Evolutionary conservation across 2,329 filamentous ascomycete genomes (phyloP), one percentile per base, ranked within the genome.

Genomic region (Hirsutella thompsonii): DNA sequence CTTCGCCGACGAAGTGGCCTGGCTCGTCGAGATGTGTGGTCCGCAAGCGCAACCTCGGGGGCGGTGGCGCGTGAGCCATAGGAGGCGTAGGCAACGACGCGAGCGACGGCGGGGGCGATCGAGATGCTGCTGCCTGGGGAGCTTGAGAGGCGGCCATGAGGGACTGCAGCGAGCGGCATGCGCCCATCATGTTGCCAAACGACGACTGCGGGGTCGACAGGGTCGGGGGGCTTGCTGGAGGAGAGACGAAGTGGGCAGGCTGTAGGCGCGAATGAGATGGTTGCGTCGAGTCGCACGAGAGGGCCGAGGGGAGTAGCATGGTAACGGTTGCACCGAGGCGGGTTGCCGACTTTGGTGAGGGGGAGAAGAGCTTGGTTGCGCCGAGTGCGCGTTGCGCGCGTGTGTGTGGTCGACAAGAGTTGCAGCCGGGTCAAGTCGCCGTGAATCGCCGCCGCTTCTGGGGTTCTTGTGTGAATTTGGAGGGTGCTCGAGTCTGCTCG

Each of bases 111-210:
- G n/a, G n/a, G n/a, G n/a, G n/a, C n/a, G n/a, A n/a, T n/a, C 2
- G 29, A 11, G 67, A 56, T 11, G 46, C 50, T 40, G 66, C 57
- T 26, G 55, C 47, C 34, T 53, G 36, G 42, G 42, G 44, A 46
- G 44, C 49, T 18, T 49, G 50, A 13, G 68, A 61, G 4, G 62
- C 50, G 20, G 67, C 59, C 44, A 79, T 66, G 51, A 79, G 72
- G 2, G 70, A 70, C 52, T 81, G 76, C 1, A 80, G 68, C 5
- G 70, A 73, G 55, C 73, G 74, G 55, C 76, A 80, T 37, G 74
- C 72, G 45, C 63, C 68, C 57, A 76, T 70, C 52, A 80, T 68
- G 58, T 71, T 72, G 53, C 63, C 65, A 48, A 77, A 60, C 18
- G 70, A 60, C 39, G 59, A 60, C 45, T 68, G 29, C 5, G 29